Conservation (phyloP, 1,139 yeast species). For the Yamadazyma diospyri region DNA sequence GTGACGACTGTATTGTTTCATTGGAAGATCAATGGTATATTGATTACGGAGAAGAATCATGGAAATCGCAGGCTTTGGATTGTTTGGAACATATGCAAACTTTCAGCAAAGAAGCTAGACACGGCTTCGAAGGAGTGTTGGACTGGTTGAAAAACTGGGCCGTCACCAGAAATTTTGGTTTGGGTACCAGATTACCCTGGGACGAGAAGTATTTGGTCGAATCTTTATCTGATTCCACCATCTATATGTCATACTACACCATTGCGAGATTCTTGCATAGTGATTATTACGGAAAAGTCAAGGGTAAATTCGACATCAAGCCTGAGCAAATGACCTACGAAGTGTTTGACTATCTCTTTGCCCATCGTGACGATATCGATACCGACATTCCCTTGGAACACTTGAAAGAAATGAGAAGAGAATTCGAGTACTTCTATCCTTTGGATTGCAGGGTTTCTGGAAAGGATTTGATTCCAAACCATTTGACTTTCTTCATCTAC, state of each 20-base stretch:
- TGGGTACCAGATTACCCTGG: slow-evolving; percentile 97
- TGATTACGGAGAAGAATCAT: slow-evolving; percentile 92
- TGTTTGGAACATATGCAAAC: slow-evolving; percentile 77
- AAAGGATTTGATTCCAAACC: slow-evolving; percentile 96
- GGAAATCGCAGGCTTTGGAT: slow-evolving; percentile 86
- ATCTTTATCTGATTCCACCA: slow-evolving; percentile 92
- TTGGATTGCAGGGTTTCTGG: slow-evolving; percentile 90
- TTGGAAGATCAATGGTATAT: slow-evolving; percentile 98
- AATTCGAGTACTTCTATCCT: slow-evolving; percentile 94
- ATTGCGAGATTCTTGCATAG: slow-evolving; percentile 81
- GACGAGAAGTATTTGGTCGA: slow-evolving; percentile 91
- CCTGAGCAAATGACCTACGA: slow-evolving; percentile 91
- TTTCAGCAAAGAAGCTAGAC: slow-evolving; percentile 78
- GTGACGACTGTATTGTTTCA: slow-evolving; percentile 95
- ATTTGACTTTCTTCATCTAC: slow-evolving; percentile 92
- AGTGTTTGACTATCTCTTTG: slow-evolving; percentile 88
- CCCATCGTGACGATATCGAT: slow-evolving; percentile 58
- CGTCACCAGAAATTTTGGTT: slow-evolving; percentile 91
- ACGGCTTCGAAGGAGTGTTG: slow-evolving; percentile 91
- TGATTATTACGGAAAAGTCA: slow-evolving; percentile 77
- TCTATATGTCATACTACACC: slow-evolving; percentile 95
- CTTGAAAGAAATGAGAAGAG: slow-evolving; percentile 77
- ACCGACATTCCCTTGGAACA: slow-evolving; percentile 65
- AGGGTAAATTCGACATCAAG: slow-evolving; percentile 69
- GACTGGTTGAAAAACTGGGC: slow-evolving; percentile 99